Base-by-base conservation (phyloP, 176 grass and related monocot species). In the Melocanna baccifera region DNA sequence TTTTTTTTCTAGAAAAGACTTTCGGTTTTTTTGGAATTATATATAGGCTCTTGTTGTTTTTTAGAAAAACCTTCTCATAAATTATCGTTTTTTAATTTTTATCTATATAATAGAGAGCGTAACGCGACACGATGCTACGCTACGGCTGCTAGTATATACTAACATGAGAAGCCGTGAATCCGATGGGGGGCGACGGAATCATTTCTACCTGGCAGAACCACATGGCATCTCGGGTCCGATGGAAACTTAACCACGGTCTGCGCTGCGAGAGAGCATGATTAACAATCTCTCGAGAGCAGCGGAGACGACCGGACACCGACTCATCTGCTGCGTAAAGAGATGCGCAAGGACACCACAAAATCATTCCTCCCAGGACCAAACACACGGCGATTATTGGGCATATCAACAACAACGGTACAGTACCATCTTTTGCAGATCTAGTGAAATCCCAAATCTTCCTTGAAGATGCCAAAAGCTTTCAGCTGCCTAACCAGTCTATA, bases 361-460 rank as follows among this genome's bases (percentile, higher is more conserved):
- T 88, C 75, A 84, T 88, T 79, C 67, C 47, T 26, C 6, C 36
- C 75, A 67, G 58, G 87, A 84, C 81, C 52, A 71, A 45, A 50
- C 15, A 4, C 73, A 47, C 66, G 46, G 79, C 57, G 57, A 57
- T 64, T 58, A 77, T 71, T 73, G 46, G 58, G 37, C 69, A 2
- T 8, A 81, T 67, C 64, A 75, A 46, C 40, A 65, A 3, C 28
- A 2, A 14, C 28, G 37, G 80, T 55, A 23, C 74, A 64, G 66
- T 88, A 83, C 80, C n/a, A 15, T 32, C 80, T 40, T 14, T 23
- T 56, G 7, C 81, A 79, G 81, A 79, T 80, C 36, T 30, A 50
- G 68, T 75, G 40, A 84, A 84, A 48, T 26, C 68, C 37, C 40
- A 59, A 66, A 89, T 89, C 87, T 80, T 89, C 57, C 76, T 85